phyloP scores from a whole-genome alignment of 345 rosid species.

The Hevea brasiliensis region DNA sequence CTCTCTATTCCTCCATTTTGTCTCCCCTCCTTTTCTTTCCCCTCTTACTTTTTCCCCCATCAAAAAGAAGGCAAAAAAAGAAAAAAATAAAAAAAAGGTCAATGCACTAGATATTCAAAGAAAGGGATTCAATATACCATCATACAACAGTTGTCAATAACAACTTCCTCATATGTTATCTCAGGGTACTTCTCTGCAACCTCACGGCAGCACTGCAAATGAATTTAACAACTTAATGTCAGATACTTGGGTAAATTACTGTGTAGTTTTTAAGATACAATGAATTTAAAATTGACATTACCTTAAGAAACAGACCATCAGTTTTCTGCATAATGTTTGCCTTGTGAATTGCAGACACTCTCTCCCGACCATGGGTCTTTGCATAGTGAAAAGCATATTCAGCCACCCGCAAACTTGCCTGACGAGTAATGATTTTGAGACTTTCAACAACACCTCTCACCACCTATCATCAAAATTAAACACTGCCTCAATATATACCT shows the following conservation, averaged over 20 bases:
- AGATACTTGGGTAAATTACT: not conserved
- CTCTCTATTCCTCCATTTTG: not conserved
- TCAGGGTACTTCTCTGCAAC: conserved; percentile 98
- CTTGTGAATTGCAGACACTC: conserved; percentile 97
- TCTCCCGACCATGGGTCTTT: conserved; percentile 87
- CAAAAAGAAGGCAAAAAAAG: no score
- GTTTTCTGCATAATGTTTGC: conserved; percentile 99
- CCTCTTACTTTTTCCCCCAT: not conserved
- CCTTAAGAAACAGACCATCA: conserved; percentile 97
- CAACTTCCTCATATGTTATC: conserved; percentile 92
- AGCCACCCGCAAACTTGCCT: conserved; percentile 97
- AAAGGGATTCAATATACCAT: conserved; percentile 55
- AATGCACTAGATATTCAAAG: not conserved
- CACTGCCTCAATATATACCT: not conserved
- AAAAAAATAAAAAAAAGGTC: not conserved
- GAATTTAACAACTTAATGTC: not conserved
- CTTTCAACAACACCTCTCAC: conserved; percentile 99
- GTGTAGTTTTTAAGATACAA: not conserved
- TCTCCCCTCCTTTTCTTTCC: not conserved
- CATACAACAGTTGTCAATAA: conserved; percentile 99
- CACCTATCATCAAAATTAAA: conserved; percentile 47
- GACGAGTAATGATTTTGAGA: conserved; percentile 93
- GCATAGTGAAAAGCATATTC: conserved; percentile 99
- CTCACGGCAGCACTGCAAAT: conserved; percentile 94
- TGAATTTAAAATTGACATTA: conserved; percentile 18